Evolutionary conservation across 129 eudicot species (phyloP).

Genomic region (Lonicera japonica): DNA sequence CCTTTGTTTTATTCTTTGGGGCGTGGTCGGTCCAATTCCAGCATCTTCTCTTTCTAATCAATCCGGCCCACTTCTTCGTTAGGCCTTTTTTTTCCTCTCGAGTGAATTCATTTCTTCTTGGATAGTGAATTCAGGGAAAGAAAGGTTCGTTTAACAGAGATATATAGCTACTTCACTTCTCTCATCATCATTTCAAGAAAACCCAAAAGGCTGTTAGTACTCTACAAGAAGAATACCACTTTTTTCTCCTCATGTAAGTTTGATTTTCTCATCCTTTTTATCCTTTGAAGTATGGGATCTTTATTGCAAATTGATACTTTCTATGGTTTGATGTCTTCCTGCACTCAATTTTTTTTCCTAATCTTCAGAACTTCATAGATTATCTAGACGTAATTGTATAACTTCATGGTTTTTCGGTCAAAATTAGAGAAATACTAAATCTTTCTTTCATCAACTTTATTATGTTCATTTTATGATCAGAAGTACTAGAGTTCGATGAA

Average conservation of each 20-base stretch:
- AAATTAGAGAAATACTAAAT: too few relatives aligned
- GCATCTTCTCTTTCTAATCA: slow-evolving; percentile 39
- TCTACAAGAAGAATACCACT: neutral
- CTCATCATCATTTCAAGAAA: neutral
- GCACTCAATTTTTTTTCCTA: too few relatives aligned
- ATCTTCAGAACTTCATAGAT: too few relatives aligned
- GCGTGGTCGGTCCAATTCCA: slow-evolving; percentile 44
- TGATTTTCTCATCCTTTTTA: neutral
- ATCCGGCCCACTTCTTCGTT: neutral
- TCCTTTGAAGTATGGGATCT: neutral
- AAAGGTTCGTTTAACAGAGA: too few relatives aligned
- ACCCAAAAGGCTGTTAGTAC: slow-evolving; percentile 1
- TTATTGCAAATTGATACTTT: too few relatives aligned
- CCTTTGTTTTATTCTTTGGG: slow-evolving; percentile 14
- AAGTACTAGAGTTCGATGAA: too few relatives aligned
- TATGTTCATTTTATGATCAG: too few relatives aligned
- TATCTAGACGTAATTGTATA: too few relatives aligned
- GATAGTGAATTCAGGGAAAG: too few relatives aligned
- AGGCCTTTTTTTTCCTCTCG: neutral
- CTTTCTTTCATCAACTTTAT: too few relatives aligned
- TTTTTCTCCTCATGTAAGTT: slow-evolving; percentile 19
- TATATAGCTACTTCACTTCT: neutral
- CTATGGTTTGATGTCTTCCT: too few relatives aligned
- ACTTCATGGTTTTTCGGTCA: too few relatives aligned
- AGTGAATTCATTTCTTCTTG: slow-evolving; percentile 1